phyloP scores from a whole-genome alignment of 805 yeast species.

The Yarrowia keelungensis region DNA sequence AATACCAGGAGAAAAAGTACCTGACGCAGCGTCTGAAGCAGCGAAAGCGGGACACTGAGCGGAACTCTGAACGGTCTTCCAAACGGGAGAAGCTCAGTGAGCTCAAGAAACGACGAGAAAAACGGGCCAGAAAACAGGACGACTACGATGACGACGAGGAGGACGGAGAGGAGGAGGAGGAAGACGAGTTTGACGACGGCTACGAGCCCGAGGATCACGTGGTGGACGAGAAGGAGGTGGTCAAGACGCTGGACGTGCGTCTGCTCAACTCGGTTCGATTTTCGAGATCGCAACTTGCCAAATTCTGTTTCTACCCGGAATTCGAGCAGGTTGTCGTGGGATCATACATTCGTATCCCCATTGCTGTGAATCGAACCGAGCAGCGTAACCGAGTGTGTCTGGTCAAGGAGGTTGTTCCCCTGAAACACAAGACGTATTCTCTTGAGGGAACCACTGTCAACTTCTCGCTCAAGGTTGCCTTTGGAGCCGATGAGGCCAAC shows the following conservation, averaged over 20 bases:
- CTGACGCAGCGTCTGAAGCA: constrained; percentile 78
- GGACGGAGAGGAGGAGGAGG: constrained; percentile 51
- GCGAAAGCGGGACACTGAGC: constrained; percentile 48
- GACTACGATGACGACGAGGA: constrained; percentile 45
- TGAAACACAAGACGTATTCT: constrained; percentile 57
- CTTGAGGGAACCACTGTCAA: constrained; percentile 58
- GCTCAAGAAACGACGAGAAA: constrained; percentile 77
- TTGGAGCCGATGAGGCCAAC: constrained; percentile 74
- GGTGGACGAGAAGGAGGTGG: constrained; percentile 49
- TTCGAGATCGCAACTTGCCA: constrained; percentile 77
- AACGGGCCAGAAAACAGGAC: constrained; percentile 48
- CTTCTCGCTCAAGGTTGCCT: constrained; percentile 74
- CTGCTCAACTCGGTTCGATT: constrained; percentile 78
- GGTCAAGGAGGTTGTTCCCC: constrained; percentile 65
- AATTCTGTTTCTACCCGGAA: constrained; percentile 81
- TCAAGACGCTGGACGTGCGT: constrained; percentile 57
- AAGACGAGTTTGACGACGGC: constrained; percentile 54
- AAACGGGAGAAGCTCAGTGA: constrained; percentile 65
- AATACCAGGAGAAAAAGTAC: constrained; percentile 80
- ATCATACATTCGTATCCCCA: constrained; percentile 81
- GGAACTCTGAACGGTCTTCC: constrained; percentile 46
- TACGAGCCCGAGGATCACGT: constrained; percentile 59
- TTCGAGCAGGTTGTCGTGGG: constrained; percentile 74
- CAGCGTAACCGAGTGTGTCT: constrained; percentile 80
- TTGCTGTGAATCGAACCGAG: constrained; percentile 71